phyloP scores from a whole-genome alignment of 2,329 filamentous ascomycete genomes.

The Aspergillus glaucus region DNA sequence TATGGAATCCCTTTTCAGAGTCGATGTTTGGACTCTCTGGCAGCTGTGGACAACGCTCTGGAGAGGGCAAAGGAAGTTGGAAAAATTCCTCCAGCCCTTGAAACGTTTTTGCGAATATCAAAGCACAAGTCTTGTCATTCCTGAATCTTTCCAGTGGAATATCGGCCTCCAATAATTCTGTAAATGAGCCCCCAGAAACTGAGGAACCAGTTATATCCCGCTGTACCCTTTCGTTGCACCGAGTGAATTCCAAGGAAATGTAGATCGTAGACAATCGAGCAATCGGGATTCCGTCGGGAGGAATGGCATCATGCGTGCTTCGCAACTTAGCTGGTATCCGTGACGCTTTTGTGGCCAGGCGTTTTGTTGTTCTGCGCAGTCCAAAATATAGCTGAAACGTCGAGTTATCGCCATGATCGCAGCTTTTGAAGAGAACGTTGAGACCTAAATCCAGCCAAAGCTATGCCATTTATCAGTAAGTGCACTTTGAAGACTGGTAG shows the following conservation, averaged over 20 bases:
- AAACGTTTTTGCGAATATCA: neutral
- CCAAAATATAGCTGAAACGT: constrained; percentile 15
- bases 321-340: constrained; percentile 14
- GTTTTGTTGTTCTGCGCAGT: constrained; percentile 9
- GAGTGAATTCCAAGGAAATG: constrained; percentile 13
- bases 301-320: constrained; percentile 8
- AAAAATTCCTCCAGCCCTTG: neutral
- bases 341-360: neutral
- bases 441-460: constrained; percentile 28
- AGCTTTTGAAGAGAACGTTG: constrained; percentile 14
- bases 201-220: neutral
- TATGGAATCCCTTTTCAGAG: constrained; percentile 4
- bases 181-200: neutral
- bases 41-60: too few relatives aligned
- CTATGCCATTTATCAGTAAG: constrained; percentile 10
- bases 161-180: neutral
- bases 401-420: constrained; percentile 2
- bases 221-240: neutral
- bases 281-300: constrained; percentile 12
- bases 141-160: too few relatives aligned
- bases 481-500: too few relatives aligned
- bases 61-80: neutral
- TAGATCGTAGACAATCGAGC: constrained; percentile 16
- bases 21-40: neutral
- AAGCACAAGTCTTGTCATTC: neutral